Percentiles rank a stretch among this genome's conserved stretches.
Evolutionary conservation across 345 rosid species (phyloP).

Genomic region (Arabis alpina): DNA sequence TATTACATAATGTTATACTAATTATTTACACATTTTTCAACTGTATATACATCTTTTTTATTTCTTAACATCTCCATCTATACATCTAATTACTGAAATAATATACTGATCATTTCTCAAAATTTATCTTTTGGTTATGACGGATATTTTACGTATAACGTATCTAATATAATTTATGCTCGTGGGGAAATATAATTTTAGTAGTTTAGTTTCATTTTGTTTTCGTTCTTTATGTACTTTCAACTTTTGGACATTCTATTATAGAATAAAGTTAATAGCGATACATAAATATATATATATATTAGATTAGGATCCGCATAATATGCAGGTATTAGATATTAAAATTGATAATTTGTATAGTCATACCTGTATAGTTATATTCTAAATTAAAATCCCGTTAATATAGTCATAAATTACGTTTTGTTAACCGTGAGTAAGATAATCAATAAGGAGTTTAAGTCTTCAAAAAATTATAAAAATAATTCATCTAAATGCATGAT

Average conservation of each 20-base stretch:
- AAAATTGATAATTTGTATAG: too few species aligned
- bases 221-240: not conserved
- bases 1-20: conserved; percentile 28
- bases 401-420: too few species aligned
- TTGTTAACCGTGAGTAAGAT: too few species aligned
- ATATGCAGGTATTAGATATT: too few species aligned
- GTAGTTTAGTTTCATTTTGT: not conserved
- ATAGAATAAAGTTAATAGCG: not conserved
- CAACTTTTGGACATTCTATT: not conserved
- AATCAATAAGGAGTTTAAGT: too few species aligned
- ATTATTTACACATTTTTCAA: conserved; percentile 28
- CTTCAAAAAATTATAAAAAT: too few species aligned
- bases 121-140: not conserved
- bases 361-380: too few species aligned
- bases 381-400: too few species aligned
- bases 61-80: too few species aligned
- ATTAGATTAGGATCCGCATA: too few species aligned
- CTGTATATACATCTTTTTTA: conserved; percentile 1
- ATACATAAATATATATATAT: not conserved
- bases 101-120: not conserved
- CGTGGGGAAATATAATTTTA: not conserved
- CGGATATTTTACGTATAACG: not conserved
- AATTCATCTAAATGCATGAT: too few species aligned
- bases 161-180: not conserved
- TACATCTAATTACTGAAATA: conserved; percentile 1